phyloP scores from a whole-genome alignment of 805 yeast genomes.

The Wickerhamomyces kurtzmanii region DNA sequence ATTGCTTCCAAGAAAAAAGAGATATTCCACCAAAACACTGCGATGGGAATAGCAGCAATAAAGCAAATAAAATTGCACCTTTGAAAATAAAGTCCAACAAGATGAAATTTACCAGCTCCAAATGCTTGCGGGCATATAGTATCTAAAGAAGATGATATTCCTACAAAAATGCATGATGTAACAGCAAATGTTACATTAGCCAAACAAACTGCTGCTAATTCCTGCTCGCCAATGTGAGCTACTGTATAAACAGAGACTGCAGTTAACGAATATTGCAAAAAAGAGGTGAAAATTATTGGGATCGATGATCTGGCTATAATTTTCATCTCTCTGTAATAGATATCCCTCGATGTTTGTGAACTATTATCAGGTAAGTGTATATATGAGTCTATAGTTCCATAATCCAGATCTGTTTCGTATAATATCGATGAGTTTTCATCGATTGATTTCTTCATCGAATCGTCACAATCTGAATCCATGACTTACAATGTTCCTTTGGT shows the following conservation, averaged over 20 bases:
- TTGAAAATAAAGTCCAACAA: constrained; percentile 60
- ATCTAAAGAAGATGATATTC: constrained; percentile 66
- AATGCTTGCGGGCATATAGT: constrained; percentile 71
- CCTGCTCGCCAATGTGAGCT: constrained; percentile 62
- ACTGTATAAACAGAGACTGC: constrained; percentile 47
- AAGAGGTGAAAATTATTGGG: constrained; percentile 48
- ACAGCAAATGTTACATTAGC: constrained; percentile 70
- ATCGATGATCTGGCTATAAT: constrained; percentile 31
- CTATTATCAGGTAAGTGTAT: too few species aligned
- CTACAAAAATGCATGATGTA: constrained; percentile 57
- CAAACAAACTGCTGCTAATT: constrained; percentile 65
- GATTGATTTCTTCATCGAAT: too few species aligned
- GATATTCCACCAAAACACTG: constrained; percentile 52
- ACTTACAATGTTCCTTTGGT: too few species aligned
- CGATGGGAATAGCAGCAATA: constrained; percentile 35
- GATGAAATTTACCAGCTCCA: constrained; percentile 52
- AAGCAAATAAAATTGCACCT: constrained; percentile 54
- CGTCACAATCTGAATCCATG: too few species aligned
- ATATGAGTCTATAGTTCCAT: too few species aligned
- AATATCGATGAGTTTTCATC: too few species aligned
- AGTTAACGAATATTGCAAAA: constrained; percentile 46
- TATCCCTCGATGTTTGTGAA: too few species aligned
- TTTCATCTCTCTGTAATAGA: constrained; percentile 16
- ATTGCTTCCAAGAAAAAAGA: constrained; percentile 29
- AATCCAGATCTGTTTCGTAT: too few species aligned